These are phyloP conservation scores for Coemansia sp. DNA, from an alignment of 192 early-diverging fungal species.

Conservation along the genomic window DNA sequence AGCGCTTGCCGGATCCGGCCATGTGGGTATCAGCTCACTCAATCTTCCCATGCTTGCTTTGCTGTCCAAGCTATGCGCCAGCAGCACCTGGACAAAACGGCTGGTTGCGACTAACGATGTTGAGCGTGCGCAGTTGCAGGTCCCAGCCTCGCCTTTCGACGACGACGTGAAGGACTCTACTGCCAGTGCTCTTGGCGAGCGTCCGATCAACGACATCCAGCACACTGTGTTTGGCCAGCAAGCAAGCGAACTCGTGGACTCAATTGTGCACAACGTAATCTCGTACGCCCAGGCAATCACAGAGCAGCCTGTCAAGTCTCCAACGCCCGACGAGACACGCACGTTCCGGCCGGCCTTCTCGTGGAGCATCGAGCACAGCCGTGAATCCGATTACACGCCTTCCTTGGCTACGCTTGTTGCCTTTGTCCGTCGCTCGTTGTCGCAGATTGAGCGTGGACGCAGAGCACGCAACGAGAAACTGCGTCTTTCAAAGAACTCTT, in stretches of 20 bases:
- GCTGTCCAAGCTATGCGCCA: conserved; percentile 44
- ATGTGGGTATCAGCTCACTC: conserved; percentile 46
- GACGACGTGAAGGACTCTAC: conserved; percentile 13
- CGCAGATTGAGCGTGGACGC: conserved; percentile 36
- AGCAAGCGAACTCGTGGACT: conserved; percentile 45
- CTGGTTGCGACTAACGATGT: conserved; percentile 42
- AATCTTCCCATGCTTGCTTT: conserved; percentile 46
- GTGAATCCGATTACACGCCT: conserved; percentile 52
- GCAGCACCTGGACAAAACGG: conserved; percentile 30
- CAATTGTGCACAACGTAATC: conserved; percentile 39
- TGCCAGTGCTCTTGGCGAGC: conserved; percentile 7
- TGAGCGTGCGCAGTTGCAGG: conserved; percentile 45
- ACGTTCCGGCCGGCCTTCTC: conserved; percentile 47
- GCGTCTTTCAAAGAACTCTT: conserved; percentile 32
- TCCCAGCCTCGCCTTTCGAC: conserved; percentile 21
- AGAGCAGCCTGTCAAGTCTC: conserved; percentile 11
- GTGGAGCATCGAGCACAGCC: conserved; percentile 52
- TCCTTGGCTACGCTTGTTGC: conserved; percentile 45
- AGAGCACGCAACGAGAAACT: conserved; percentile 35
- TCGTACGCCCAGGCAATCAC: conserved; percentile 50
- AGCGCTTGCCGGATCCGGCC: conserved; percentile 36
- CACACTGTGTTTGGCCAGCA: conserved; percentile 47
- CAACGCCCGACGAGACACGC: conserved; percentile 3
- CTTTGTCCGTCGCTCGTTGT: conserved; percentile 37
- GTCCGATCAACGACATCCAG: conserved; percentile 13